Conservation (phyloP, 352 stramenopile genomes). For the Ophiocytium majus region DNA sequence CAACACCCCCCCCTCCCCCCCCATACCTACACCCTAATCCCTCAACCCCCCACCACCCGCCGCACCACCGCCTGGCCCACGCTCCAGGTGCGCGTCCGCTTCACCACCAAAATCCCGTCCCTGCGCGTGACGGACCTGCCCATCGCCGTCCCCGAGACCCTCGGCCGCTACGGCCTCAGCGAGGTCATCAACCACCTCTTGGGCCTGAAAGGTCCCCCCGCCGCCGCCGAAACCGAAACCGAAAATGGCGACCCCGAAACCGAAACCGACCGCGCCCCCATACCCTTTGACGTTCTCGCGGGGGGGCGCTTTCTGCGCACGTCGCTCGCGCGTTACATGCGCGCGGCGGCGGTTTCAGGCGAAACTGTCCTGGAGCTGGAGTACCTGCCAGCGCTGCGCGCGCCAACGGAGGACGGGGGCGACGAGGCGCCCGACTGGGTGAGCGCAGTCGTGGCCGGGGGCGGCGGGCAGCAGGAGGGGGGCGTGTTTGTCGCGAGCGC, state of each 20-base stretch:
- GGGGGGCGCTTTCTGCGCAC: constrained; percentile 48
- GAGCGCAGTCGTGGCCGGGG: constrained; percentile 64
- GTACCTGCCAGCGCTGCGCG: constrained; percentile 75
- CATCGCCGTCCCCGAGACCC: constrained; percentile 74
- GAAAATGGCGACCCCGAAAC: background rate
- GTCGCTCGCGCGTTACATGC: constrained; percentile 38
- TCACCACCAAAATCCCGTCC: constrained; percentile 76
- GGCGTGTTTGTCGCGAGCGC: constrained; percentile 66
- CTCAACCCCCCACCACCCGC: no score
- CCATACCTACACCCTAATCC: no score
- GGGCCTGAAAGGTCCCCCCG: constrained; percentile 16
- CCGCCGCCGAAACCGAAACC: background rate
- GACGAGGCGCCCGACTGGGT: constrained; percentile 77
- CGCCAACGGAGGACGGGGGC: constrained; percentile 67
- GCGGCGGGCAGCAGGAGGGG: constrained; percentile 21
- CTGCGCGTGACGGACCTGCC: constrained; percentile 81
- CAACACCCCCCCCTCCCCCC: no score
- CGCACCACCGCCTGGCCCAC: background rate
- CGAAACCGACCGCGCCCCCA: constrained; percentile 44
- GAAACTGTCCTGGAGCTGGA: constrained; percentile 78
- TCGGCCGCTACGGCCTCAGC: constrained; percentile 74
- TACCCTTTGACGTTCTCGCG: constrained; percentile 76
- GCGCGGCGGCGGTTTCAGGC: constrained; percentile 58
- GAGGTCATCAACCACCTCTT: constrained; percentile 82
- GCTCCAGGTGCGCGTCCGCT: constrained; percentile 75